Conservation (phyloP, 2,329 filamentous ascomycete species). For the Ophiobolus disseminans region DNA sequence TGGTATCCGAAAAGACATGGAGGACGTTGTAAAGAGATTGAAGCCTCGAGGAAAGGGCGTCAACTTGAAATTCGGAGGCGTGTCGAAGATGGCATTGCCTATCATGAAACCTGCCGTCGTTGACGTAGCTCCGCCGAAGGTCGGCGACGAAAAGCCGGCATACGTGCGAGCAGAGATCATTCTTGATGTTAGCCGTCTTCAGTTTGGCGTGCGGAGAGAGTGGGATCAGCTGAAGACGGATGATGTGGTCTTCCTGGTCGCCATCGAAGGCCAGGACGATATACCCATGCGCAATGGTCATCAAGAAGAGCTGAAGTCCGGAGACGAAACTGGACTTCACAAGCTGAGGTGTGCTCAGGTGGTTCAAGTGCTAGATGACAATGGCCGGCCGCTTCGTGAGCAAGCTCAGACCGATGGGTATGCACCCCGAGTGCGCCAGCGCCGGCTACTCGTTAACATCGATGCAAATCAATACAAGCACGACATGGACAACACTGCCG, state of each 20-base stretch:
- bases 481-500: conserved; percentile 71
- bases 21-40: conserved; percentile 79
- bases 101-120: conserved; percentile 86
- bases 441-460: conserved; percentile 80
- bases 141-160: conserved; percentile 84
- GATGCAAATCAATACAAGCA: conserved; percentile 79
- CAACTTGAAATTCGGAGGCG: conserved; percentile 75
- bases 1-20: conserved; percentile 88
- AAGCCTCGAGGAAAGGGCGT: conserved; percentile 74
- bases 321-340: conserved; percentile 70
- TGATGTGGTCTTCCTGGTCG: conserved; percentile 87
- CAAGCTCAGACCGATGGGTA: conserved; percentile 69
- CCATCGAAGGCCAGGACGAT: conserved; percentile 69
- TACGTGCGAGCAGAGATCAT: conserved; percentile 85
- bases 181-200: conserved; percentile 81
- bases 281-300: conserved; percentile 63
- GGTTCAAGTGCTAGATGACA: conserved; percentile 84
- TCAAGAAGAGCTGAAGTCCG: conserved; percentile 54
- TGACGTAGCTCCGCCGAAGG: conserved; percentile 80
- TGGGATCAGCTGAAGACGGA: conserved; percentile 89
- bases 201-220: conserved; percentile 76
- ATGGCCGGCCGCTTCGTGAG: conserved; percentile 75
- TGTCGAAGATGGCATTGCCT: conserved; percentile 89
- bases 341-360: conserved; percentile 84
- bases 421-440: conserved; percentile 62